A percentile compares a stretch with the other conserved stretches of the same genome.
phyloP scores from a whole-genome alignment of 2,329 filamentous ascomycete species.

The Daldinia sp. region DNA sequence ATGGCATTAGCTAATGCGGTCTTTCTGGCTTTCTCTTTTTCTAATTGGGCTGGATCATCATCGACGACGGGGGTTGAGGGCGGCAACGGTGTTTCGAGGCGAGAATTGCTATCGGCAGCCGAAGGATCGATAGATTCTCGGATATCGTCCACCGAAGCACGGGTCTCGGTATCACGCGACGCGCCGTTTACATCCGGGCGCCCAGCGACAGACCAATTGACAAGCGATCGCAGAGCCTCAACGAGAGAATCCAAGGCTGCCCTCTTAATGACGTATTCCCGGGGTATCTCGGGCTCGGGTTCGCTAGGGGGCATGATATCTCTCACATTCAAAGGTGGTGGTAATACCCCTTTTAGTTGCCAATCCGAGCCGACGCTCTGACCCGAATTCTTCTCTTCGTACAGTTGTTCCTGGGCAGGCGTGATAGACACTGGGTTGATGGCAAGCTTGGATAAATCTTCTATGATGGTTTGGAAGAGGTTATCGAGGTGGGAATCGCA shows the following conservation, averaged over 20 bases:
- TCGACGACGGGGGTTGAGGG: slow-evolving; percentile 76
- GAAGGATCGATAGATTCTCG: slow-evolving; percentile 81
- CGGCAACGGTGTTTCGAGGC: slow-evolving; percentile 64
- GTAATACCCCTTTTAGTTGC: slow-evolving; percentile 85
- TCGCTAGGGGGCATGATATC: slow-evolving; percentile 71
- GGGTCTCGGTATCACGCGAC: slow-evolving; percentile 58
- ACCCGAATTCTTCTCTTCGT: slow-evolving; percentile 78
- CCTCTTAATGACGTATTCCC: slow-evolving; percentile 91
- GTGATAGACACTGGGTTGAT: slow-evolving; percentile 80
- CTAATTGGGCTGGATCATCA: slow-evolving; percentile 93
- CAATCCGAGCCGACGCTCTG: slow-evolving; percentile 73
- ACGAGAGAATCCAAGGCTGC: slow-evolving; percentile 88
- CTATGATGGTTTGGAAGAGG: slow-evolving; percentile 94
- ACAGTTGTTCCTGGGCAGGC: slow-evolving; percentile 81
- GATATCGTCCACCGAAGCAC: slow-evolving; percentile 62
- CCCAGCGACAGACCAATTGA: slow-evolving; percentile 83
- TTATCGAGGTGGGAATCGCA: slow-evolving; percentile 96
- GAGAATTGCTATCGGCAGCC: slow-evolving; percentile 66
- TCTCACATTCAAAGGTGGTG: slow-evolving; percentile 83
- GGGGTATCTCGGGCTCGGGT: slow-evolving; percentile 75
- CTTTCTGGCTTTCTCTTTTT: slow-evolving; percentile 93
- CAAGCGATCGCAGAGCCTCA: slow-evolving; percentile 85
- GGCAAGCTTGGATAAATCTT: slow-evolving; percentile 89
- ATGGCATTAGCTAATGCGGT: slow-evolving; percentile 90
- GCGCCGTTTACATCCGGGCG: slow-evolving; percentile 67